phyloP scores from a whole-genome alignment of 2,329 filamentous ascomycete genomes.

The Grosmannia penicillata region DNA sequence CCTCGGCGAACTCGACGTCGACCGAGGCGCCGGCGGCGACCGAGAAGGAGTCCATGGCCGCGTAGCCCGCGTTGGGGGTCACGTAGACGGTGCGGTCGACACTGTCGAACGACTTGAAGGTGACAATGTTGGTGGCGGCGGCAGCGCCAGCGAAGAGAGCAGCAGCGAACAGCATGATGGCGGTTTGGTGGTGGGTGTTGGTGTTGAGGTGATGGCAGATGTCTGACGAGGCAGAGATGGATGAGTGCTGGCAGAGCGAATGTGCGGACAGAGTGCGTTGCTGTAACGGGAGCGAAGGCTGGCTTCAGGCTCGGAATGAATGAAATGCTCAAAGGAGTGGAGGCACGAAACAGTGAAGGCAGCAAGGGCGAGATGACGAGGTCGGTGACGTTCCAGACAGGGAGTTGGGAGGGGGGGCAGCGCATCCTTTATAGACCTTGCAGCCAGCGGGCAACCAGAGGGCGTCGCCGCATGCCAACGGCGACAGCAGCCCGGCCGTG shows the following conservation, averaged over 20 bases:
- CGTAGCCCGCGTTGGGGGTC: constrained; percentile 25
- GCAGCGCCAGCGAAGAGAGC: constrained; percentile 18
- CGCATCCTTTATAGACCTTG: not conserved
- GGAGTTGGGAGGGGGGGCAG: not conserved
- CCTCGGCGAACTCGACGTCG: constrained; percentile 19
- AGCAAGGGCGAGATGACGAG: no score
- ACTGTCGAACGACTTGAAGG: constrained; percentile 43
- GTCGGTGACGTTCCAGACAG: not conserved
- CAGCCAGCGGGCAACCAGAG: not conserved
- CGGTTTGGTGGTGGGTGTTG: not conserved
- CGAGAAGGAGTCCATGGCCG: constrained; percentile 21
- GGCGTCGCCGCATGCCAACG: not conserved
- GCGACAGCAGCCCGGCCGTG: no score
- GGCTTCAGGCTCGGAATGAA: no score
- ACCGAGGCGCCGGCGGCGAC: constrained; percentile 23
- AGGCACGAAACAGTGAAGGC: no score
- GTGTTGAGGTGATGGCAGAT: not conserved
- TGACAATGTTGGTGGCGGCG: constrained; percentile 32
- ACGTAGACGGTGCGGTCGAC: constrained; percentile 34
- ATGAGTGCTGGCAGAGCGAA: not conserved
- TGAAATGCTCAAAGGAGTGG: no score
- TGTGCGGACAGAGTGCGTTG: no score
- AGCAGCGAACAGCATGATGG: not conserved
- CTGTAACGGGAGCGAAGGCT: no score
- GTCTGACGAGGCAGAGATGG: not conserved